Evolutionary conservation across 768 basidiomycete genomes (phyloP).

Genomic region (Pleurotus eryngii): DNA sequence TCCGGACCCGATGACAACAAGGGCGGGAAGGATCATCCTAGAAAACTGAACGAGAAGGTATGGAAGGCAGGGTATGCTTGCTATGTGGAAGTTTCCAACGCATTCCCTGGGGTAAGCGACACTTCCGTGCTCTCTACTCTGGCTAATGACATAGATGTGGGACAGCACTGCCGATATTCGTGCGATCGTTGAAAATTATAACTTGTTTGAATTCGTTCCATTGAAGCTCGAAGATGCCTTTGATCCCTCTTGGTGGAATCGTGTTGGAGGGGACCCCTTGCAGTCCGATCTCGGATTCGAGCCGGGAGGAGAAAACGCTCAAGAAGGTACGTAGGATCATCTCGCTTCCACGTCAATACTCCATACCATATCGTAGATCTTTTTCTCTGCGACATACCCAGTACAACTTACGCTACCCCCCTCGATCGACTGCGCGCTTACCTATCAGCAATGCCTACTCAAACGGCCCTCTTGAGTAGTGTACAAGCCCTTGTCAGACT

Average conservation of each 20-base stretch:
- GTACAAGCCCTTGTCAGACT: conserved; percentile 60
- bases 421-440: conserved; percentile 41
- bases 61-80: conserved; percentile 64
- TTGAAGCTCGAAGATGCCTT: conserved; percentile 76
- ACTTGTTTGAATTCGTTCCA: conserved; percentile 54
- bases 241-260: conserved; percentile 62
- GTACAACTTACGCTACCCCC: conserved; percentile 13
- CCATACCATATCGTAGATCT: conserved; percentile 22
- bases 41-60: conserved; percentile 41
- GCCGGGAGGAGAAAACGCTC: conserved; percentile 41
- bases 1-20: conserved; percentile 26
- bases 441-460: conserved; percentile 67
- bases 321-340: conserved; percentile 42
- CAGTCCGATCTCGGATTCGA: conserved; percentile 25
- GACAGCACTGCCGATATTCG: conserved; percentile 55
- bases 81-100: conserved; percentile 67
- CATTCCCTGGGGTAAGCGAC: conserved; percentile 55
- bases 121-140: conserved; percentile 6
- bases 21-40: conserved; percentile 67
- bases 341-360: neutral
- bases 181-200: conserved; percentile 42
- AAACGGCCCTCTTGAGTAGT: conserved; percentile 61
- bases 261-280: conserved; percentile 30
- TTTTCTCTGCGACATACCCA: conserved; percentile 22
- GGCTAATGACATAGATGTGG: conserved; percentile 37